Conservation (phyloP, 176 grass and related monocot genomes). For the Hsuehochloa calcarea region DNA sequence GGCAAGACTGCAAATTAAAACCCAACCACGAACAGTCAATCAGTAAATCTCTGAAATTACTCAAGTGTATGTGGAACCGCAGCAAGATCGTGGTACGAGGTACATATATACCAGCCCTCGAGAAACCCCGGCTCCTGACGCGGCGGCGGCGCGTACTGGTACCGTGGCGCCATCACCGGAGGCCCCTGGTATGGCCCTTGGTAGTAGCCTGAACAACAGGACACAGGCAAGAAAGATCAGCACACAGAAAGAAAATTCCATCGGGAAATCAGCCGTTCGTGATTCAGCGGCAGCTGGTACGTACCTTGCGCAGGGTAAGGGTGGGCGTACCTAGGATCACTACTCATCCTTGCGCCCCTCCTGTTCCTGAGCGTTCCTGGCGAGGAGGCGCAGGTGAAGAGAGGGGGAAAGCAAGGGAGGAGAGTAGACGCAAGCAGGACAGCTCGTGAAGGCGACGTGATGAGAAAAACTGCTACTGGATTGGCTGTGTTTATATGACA, state of each 20-base stretch:
- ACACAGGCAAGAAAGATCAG: not conserved
- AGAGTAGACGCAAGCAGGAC: not conserved
- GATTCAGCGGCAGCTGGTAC: not conserved
- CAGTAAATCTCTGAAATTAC: not conserved
- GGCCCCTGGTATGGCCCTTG: slow-evolving; percentile 55
- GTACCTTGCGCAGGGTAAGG: slow-evolving; percentile 61
- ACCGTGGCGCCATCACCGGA: slow-evolving; percentile 59
- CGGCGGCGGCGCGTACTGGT: slow-evolving; percentile 39
- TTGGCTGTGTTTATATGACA: too few relatives aligned
- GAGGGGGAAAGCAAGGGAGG: not conserved
- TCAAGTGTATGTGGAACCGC: not conserved
- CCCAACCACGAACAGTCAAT: not conserved
- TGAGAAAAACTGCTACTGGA: too few relatives aligned
- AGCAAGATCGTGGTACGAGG: not conserved
- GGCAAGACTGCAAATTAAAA: slow-evolving; percentile 23
- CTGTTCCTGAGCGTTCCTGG: not conserved
- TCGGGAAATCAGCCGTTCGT: not conserved
- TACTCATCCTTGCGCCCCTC: not conserved
- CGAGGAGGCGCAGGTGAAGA: not conserved
- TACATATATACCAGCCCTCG: slow-evolving; percentile 55
- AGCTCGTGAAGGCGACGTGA: not conserved
- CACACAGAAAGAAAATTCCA: not conserved
- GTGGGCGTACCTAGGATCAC: slow-evolving; percentile 45
- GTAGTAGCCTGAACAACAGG: slow-evolving; percentile 17
- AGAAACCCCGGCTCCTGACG: slow-evolving; percentile 45